These are phyloP conservation scores for Zelopaecilomyces penicillatus DNA, from an alignment of 2,329 filamentous ascomycete species.

Conservation along the genomic window DNA sequence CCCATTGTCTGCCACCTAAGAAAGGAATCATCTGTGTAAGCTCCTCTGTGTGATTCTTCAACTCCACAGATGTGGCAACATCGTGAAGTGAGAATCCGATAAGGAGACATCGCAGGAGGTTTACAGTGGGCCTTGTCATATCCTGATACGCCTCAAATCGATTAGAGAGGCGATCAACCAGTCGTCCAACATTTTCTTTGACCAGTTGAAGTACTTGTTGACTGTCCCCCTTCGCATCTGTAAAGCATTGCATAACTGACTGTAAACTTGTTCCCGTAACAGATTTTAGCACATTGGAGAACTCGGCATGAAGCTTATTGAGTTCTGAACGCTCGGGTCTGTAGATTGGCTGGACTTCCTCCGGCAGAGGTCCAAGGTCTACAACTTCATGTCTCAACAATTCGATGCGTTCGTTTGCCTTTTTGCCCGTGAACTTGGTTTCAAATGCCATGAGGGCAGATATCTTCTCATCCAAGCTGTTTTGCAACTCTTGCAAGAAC, in stretches of 20 bases:
- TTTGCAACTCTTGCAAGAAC: conserved; percentile 46
- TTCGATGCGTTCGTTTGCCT: conserved; percentile 57
- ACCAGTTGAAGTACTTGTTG: conserved; percentile 39
- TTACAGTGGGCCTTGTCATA: conserved; percentile 67
- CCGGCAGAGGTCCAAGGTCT: conserved; percentile 57
- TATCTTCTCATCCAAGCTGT: conserved; percentile 48
- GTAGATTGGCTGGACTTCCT: conserved; percentile 57
- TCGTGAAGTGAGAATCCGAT: conserved; percentile 61
- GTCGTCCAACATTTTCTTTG: conserved; percentile 52
- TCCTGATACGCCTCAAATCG: conserved; percentile 78
- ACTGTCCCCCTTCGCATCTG: conserved; percentile 11
- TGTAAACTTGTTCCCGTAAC: conserved; percentile 42
- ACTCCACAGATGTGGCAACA: conserved; percentile 33
- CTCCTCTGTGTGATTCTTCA: conserved; percentile 23
- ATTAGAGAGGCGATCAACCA: conserved; percentile 60
- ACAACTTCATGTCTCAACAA: conserved; percentile 54
- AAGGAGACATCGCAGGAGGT: conserved; percentile 70
- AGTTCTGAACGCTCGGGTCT: conserved; percentile 63
- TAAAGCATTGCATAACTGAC: conserved; percentile 19
- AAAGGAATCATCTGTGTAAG: conserved; percentile 46
- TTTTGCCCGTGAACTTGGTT: conserved; percentile 55
- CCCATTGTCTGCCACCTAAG: conserved; percentile 37
- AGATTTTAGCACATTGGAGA: conserved; percentile 65
- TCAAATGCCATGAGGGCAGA: conserved; percentile 59
- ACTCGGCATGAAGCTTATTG: conserved; percentile 69